Base-by-base conservation (phyloP, 176 grass and related monocot species). In the Oryza meridionalis region DNA sequence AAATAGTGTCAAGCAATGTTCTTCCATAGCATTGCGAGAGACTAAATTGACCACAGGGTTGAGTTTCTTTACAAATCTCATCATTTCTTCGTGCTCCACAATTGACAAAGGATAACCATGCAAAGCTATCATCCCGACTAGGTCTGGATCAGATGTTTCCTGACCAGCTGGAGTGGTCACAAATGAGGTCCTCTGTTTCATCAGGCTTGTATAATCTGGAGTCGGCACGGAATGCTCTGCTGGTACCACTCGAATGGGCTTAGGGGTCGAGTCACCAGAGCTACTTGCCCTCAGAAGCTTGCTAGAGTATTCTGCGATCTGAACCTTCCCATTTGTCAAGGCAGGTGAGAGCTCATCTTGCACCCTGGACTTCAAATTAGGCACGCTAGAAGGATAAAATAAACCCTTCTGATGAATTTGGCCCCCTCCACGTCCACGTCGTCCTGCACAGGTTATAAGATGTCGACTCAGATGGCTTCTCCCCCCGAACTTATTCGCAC, bases 1-100 rank as follows among this genome's bases (percentile, higher is more conserved):
- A 80, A 90, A 87, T 35, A 90, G 44, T 49, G 84, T 66, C 78
- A 42, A 84, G 17, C 84, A 90, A 76, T 80, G 84, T 55, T 62
- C 70, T 80, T 87, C 84, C 63, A 90, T 84, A 80, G 31, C 84
- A 76, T 68, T 44, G 25, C 15, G 70, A 63, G 89, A 84, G 33
- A 69, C 24, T 70, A 31, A 0, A 8, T 53, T 68, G 51, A 80
- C 29, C 80, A 87, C 26, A 70, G 89, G 89, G 43, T 90, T 84
- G 47, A 90, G 80, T 15, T 63, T 87, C 70, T 70, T 84, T 29
- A 79, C 55, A 80, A 87, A 75, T 66, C 80, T 87, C 80, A 51
- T 87, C 89, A 90, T 90, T 80, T 90, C 89, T 84, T 90, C 89
- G 70, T 90, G 84, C 31, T 90, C 81, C 46, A 87, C 76, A 65